Evolutionary conservation across 129 eudicot species (phyloP).

Genomic region (Pseudognaphalium luteoalbum): DNA sequence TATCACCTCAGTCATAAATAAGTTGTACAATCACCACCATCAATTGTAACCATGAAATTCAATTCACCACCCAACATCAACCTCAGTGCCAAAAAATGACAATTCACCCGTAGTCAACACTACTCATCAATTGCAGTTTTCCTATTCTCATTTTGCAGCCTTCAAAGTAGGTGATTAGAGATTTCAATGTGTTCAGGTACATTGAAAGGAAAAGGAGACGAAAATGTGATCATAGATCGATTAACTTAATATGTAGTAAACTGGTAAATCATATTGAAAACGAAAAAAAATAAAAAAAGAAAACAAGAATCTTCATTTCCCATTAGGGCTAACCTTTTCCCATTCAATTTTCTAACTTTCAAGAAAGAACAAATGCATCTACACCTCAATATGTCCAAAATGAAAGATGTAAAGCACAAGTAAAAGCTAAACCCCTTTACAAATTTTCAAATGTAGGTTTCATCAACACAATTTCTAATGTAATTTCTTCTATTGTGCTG

Average conservation of each 20-base stretch:
- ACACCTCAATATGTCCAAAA: background rate
- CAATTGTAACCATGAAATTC: too few species aligned
- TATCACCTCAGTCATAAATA: too few species aligned
- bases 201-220: background rate
- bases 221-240: background rate
- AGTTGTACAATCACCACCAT: too few species aligned
- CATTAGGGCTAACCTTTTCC: background rate
- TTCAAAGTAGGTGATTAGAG: too few species aligned
- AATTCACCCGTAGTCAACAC: too few species aligned
- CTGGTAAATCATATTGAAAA: background rate
- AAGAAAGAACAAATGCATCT: background rate
- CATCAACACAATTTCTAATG: background rate
- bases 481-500: background rate
- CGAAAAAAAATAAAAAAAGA: background rate
- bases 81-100: too few species aligned
- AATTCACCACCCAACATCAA: too few species aligned
- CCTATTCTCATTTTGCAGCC: too few species aligned
- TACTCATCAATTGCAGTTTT: too few species aligned
- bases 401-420: background rate
- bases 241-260: background rate
- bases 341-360: background rate
- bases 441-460: background rate
- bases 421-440: background rate
- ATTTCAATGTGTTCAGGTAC: too few species aligned
- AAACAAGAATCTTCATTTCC: background rate